phyloP scores from a whole-genome alignment of 163 green algal species.

The Chlorella variabilis region DNA sequence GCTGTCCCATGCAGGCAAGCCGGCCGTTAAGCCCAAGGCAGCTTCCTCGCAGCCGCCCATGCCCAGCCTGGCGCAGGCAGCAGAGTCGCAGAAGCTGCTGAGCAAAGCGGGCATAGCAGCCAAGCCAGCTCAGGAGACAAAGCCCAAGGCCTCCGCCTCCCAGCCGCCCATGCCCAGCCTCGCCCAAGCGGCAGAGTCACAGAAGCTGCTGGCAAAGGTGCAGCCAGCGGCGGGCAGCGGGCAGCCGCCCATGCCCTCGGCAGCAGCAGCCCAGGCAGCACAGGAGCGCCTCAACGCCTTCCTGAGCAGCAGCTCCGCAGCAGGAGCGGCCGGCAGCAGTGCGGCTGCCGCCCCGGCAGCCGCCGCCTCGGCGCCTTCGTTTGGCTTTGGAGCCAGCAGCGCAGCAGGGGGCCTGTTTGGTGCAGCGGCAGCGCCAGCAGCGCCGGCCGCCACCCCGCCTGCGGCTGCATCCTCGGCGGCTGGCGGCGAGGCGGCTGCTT shows the following conservation, averaged over 20 bases:
- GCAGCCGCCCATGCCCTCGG: slow-evolving; percentile 12
- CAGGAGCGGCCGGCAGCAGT: neutral
- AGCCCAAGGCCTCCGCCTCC: slow-evolving; percentile 1
- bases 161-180: slow-evolving; percentile 29
- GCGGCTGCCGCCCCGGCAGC: neutral
- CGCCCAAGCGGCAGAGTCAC: slow-evolving; percentile 2
- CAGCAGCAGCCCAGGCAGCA: slow-evolving; percentile 29
- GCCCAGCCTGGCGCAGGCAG: slow-evolving; percentile 24
- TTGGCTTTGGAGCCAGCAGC: slow-evolving; percentile 23
- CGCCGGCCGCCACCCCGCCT: neutral
- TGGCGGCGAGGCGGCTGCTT: neutral
- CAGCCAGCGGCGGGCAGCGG: neutral
- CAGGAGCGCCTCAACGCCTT: slow-evolving; percentile 32
- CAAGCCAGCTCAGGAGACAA: neutral
- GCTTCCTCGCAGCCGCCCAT: slow-evolving; percentile 22
- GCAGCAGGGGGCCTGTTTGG: neutral
- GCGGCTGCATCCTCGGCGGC: slow-evolving; percentile 17
- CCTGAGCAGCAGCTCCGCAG: neutral
- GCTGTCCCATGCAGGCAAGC: neutral
- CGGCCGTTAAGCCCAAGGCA: neutral
- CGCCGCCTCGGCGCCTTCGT: neutral
- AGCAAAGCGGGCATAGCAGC: slow-evolving; percentile 1
- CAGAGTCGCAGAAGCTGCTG: slow-evolving; percentile 12
- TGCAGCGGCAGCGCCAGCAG: neutral
- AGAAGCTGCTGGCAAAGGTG: slow-evolving; percentile 20